phyloP scores from a whole-genome alignment of 495 filamentous ascomycete genomes.

The Lasiosphaeris hirsuta region DNA sequence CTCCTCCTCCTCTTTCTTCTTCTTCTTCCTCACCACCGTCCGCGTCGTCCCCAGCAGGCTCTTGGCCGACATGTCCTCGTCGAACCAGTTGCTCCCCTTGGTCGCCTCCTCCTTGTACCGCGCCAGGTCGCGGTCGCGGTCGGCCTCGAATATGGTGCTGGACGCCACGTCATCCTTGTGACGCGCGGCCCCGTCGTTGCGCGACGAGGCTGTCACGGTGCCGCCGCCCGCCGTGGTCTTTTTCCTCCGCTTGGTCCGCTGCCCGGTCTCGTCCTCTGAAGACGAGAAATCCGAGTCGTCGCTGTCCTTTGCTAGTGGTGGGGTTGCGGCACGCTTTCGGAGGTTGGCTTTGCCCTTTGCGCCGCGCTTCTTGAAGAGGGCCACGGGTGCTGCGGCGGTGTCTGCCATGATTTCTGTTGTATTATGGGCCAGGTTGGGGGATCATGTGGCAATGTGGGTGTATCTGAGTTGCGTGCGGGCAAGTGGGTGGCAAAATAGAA shows the following conservation, averaged over 20 bases:
- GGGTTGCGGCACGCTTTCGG: slow-evolving; percentile 79
- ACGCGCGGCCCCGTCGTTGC: slow-evolving; percentile 41
- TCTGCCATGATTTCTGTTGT: slow-evolving; percentile 18
- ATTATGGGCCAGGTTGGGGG: neutral
- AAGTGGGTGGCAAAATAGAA: too few relatives aligned
- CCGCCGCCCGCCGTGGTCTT: slow-evolving; percentile 51
- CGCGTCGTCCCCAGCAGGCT: slow-evolving; percentile 64
- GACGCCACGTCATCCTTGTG: slow-evolving; percentile 27
- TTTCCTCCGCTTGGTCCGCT: slow-evolving; percentile 71
- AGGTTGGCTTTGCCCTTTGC: slow-evolving; percentile 72
- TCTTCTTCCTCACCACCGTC: slow-evolving; percentile 21
- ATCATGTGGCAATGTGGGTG: too few relatives aligned
- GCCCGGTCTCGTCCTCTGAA: slow-evolving; percentile 72
- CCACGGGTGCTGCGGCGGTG: slow-evolving; percentile 43
- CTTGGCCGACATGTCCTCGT: slow-evolving; percentile 61
- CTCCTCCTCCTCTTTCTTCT: neutral
- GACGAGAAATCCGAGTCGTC: slow-evolving; percentile 62
- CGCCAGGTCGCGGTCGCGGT: slow-evolving; percentile 53
- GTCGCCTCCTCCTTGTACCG: slow-evolving; percentile 77
- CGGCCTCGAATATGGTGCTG: slow-evolving; percentile 57
- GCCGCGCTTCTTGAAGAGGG: slow-evolving; percentile 84
- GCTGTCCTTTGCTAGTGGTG: slow-evolving; percentile 62
- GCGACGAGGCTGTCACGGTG: slow-evolving; percentile 55
- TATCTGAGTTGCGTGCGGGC: too few relatives aligned
- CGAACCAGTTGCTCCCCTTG: slow-evolving; percentile 87